Percentiles rank a stretch among this genome's conserved stretches.
These are phyloP conservation scores for Dinochytrium kinnereticum DNA, from an alignment of 371 early-diverging fungal species.

Conservation along the genomic window DNA sequence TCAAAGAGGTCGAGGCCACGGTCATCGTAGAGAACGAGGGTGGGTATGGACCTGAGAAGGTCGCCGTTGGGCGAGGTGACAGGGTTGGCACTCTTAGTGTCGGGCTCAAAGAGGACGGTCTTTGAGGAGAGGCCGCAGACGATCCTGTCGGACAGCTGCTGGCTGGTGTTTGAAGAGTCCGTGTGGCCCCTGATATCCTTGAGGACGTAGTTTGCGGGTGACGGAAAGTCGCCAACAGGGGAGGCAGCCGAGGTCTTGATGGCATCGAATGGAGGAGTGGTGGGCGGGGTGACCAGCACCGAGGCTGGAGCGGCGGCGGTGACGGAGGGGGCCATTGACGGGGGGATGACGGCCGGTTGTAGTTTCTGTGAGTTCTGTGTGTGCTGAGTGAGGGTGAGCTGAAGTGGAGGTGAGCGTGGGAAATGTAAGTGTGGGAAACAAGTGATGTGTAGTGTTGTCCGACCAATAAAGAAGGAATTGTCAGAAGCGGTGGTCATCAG, in stretches of 20 bases:
- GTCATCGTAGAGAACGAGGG: conserved; percentile 80
- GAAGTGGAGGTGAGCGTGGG: too few species aligned
- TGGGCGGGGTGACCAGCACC: neutral
- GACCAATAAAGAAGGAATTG: too few species aligned
- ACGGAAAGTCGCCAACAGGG: neutral
- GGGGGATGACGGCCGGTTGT: neutral
- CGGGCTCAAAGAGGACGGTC: conserved; percentile 10
- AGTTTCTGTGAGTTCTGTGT: neutral
- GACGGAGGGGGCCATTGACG: neutral
- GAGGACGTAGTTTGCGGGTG: conserved; percentile 12
- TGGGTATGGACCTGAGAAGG: conserved; percentile 46
- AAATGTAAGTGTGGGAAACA: too few species aligned
- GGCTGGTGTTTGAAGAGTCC: conserved; percentile 23
- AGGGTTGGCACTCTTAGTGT: neutral
- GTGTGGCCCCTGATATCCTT: conserved; percentile 28
- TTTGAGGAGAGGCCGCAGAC: conserved; percentile 1
- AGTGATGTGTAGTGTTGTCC: too few species aligned
- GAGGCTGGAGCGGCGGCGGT: neutral
- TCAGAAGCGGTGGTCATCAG: too few species aligned
- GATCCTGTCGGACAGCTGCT: conserved; percentile 22
- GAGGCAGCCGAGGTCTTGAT: neutral
- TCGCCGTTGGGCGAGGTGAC: neutral
- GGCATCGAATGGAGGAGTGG: conserved; percentile 6
- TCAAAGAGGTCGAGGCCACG: conserved; percentile 85
- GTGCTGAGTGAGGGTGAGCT: too few species aligned